Evolutionary conservation across 495 filamentous ascomycete genomes (phyloP), one percentile per base, ranked within the genome.

Genomic region (Penicillium soppii): DNA sequence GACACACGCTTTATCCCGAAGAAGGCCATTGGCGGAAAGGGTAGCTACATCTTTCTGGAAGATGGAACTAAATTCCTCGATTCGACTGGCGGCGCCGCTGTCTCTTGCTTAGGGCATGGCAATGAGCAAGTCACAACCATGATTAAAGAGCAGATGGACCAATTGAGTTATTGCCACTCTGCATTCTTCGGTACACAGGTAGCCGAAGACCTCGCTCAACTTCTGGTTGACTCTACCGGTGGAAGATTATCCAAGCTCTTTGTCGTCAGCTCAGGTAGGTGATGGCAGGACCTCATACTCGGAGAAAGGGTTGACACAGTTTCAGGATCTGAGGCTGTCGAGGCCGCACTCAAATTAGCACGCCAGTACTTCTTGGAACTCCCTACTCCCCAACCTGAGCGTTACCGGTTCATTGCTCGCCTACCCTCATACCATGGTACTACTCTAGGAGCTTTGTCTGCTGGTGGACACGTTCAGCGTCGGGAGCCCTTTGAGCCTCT

Each of bases 341-440:
- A 91, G 57, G 82, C 82, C 5, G 80, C 86, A 7, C 62, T 87
- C 43, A 89, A 89, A 53, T 59, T 88, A 4, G 75, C 82, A 22
- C 69, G 81, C 2, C 86, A 88, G 56, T 87, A 79, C 52, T 84
- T 75, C 52, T 71, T 79, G 8, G 84, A 88, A 67, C 62, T 71
- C 2, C 56, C 66, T 6, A 69, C 62, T 3, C 70, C 75, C 4
- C 70, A 84, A 41, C 69, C 66, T 0, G 65, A 75, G 54, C 74
- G 76, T 23, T 77, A 57, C 2, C 73, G 78, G n/a, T 87, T 85
- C 69, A 88, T 92, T 49, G 76, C 82, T 12, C 73, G 89, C 9
- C 72, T 76, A 39, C 79, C 83, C 17, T 87, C 84, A n/a, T 92
- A 89, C 56, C 88, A 92, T 52, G 89, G 89, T 5, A 85, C 75